Conservation (phyloP, 1,284 basidiomycete species). For the Sanghuangporus baumii region DNA sequence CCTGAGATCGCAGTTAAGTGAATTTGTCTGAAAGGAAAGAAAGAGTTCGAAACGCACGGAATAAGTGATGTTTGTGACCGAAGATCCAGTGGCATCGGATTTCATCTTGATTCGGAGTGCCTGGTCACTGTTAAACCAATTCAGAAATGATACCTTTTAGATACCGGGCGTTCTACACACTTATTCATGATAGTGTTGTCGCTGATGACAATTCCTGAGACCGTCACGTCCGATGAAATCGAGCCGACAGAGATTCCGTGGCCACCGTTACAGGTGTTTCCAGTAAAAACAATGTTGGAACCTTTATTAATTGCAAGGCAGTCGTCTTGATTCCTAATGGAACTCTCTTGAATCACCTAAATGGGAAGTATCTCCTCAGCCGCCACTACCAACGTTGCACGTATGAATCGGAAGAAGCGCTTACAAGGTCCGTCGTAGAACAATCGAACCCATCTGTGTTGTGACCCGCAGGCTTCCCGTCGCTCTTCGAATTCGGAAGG, state of each 20-base stretch:
- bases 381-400: conserved; percentile 16
- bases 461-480: conserved; percentile 34
- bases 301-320: conserved; percentile 59
- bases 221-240: conserved; percentile 38
- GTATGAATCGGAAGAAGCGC: conserved; percentile 32
- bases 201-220: conserved; percentile 41
- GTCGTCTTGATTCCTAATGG: conserved; percentile 43
- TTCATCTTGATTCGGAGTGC: conserved; percentile 45
- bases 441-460: conserved; percentile 37
- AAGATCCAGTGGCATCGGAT: conserved; percentile 32
- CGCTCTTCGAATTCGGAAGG: conserved; percentile 39
- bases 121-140: conserved; percentile 28
- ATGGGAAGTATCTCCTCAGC: neutral
- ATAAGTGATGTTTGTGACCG: conserved; percentile 38
- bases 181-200: conserved; percentile 38
- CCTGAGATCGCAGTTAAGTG: conserved; percentile 25
- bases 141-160: conserved; percentile 4
- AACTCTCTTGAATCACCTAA: conserved; percentile 16
- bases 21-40: conserved; percentile 1
- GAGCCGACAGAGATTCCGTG: conserved; percentile 63
- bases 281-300: conserved; percentile 46
- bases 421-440: conserved; percentile 33
- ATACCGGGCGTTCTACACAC: conserved; percentile 30
- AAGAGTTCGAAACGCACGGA: conserved; percentile 22
- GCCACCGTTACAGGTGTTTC: conserved; percentile 49